Base-by-base conservation (phyloP, 1,284 basidiomycete genomes). In the Heterobasidion occidentale region DNA sequence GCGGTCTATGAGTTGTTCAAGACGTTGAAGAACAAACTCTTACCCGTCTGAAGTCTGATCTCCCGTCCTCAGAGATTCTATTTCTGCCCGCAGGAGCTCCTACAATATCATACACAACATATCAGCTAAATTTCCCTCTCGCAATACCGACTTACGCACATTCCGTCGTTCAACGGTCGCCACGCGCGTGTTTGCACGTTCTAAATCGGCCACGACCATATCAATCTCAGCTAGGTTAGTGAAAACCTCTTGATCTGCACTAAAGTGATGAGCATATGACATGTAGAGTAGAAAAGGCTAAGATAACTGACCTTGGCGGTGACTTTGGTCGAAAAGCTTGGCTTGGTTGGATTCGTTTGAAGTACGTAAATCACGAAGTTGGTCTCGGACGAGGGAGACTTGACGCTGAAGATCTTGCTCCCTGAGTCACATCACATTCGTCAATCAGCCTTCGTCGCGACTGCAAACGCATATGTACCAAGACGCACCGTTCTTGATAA, bases 311-410 rank as follows among this genome's bases (percentile, higher is more conserved):
- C 91, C 93, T 76, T 94, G 91, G 42, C 90, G 81, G 67, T 94
- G 88, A 58, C 84, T 89, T 48, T 93, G 93, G 63, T 95, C 88
- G 53, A 98, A 75, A 9, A 98, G 79, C 68, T 90, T 93, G 5
- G 94, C 93, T 65, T 97, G 92, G 52, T 89, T 93, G 11, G 84
- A 87, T 65, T 98, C 95, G 67, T 97, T 92, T 1, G 91, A 94
- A 51, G 84, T 83, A 54, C 93, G 89, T 38, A 99, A 77, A 62
- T 97, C 94, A 34, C 88, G 83, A 15, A 99, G 77, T 71, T 99
- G 97, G 48, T 84, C 86, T 68, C 91, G 93, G 46, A 88, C 84
- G 12, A 95, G 77, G 20, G 87, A 77, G 2, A 98, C 79, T 66
- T 98, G 94, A 19, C 89, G 84, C 62, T 92, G 89, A 51, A 98